Base-by-base conservation (phyloP, 805 yeast species). In the Cyberlindnera xishuangbannaensis region DNA sequence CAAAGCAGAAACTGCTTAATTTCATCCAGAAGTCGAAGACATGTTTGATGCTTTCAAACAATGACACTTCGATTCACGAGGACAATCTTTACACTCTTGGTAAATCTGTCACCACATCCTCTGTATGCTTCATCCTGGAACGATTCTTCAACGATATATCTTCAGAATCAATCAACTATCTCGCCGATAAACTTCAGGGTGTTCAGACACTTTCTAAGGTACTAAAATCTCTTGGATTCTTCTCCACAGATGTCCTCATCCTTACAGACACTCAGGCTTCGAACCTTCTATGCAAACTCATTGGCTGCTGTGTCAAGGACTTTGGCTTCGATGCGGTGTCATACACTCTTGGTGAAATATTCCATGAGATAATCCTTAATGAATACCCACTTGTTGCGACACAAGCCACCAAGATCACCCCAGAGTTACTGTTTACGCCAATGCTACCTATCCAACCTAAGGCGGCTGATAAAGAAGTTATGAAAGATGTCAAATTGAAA, bases 311-410 rank as follows among this genome's bases (percentile, higher is more conserved):
- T 40, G 69, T 81, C 23, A 78, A 76, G 41, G 95, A 84, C 55
- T 84, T 78, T 60, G 94, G 95, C 1, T 84, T 84, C 52, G 87
- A 85, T 48, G 52, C 68, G 3, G 66, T 78, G n/a, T 59, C 82
- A 37, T 67, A 67, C 38, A 78, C 83, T 3, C 55, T 85, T 18
- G 71, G 83, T 41, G 90, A 82, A 44, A 67, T 83, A 3, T 72
- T 81, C 45, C 80, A 78, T 50, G 76, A 71, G 33, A 58, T 72
- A 18, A 64, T 83, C 6, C 51, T 76, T 25, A 65, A 65, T 27
- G 86, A 79, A 41, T 82, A 78, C 49, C 90, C 92, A 8, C 54
- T 81, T 35, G 64, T 75, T 5, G 64, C 74, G n/a, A 70, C 67
- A 7, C 68, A 59, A 28, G 47, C 44, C 6, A 44, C 37, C 15